Evolutionary conservation across 768 basidiomycete species (phyloP), one percentile per base, ranked within the genome.

Genomic region (Boletus tomentosulus): DNA sequence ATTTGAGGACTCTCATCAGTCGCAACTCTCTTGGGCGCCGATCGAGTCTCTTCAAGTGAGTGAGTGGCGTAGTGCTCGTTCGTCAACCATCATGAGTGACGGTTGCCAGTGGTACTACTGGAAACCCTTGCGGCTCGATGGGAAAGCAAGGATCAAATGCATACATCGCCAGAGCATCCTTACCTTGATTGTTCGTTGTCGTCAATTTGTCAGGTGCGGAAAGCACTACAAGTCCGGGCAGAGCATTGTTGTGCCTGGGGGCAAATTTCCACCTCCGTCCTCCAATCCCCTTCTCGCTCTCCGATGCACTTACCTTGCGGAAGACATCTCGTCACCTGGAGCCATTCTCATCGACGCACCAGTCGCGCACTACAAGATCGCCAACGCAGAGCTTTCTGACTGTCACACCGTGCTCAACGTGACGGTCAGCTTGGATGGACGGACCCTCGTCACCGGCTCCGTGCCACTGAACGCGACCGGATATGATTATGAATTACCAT

Each of bases 261-360:
- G 81, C 30, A 71, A 75, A 57, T 82, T 82, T 54, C 74, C 72
- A 2, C 50, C 69, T 4, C 74, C 62, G 1, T 76, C 75, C 3
- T 56, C 69, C 1, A 64, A 62, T 1, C 69, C 82, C n/a, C 46
- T 48, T 3, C 46, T 48, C 24, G 34, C 46, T 25, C 66, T 86
- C 37, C 79, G 81, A 10, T 85, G 84, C 55, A 74, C 82, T 1
- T 86, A 83, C 63, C 75, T 85, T 24, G 75, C 77, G 15, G 81
- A 79, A 57, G 83, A 84, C 56, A 67, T 69, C 27, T 60, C 61
- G 24, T 72, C 73, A 3, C 70, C 74, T 3, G 71, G 75, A 13
- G 72, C 75, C 15, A 72, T 85, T 49, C 68, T 85, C 37, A 69
- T 85, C 39, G 82, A 85, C 46, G 66, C 81, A 0, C 77, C 77